Evolutionary conservation across 768 basidiomycete genomes (phyloP).

Genomic region (Amanita thiersii): DNA sequence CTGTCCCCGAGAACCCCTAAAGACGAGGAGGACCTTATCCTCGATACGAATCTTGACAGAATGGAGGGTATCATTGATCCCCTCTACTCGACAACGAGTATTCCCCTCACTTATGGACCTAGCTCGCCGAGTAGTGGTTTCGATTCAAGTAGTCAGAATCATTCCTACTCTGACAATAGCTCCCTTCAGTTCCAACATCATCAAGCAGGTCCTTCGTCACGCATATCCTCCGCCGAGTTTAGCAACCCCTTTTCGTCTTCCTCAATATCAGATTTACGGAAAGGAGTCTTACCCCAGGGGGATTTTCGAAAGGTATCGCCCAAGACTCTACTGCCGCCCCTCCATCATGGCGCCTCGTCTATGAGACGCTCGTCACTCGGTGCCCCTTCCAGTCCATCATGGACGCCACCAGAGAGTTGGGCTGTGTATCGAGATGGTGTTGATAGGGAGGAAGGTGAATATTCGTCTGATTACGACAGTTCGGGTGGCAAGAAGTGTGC

Average conservation of each 20-base stretch:
- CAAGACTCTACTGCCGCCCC: conserved; percentile 27
- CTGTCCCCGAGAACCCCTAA: conserved; percentile 22
- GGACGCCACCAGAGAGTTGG: conserved; percentile 77
- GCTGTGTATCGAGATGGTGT: conserved; percentile 47
- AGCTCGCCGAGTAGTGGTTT: conserved; percentile 34
- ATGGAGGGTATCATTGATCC: conserved; percentile 81
- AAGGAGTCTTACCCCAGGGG: conserved; percentile 15
- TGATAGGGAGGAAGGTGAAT: conserved; percentile 26
- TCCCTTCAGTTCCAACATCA: conserved; percentile 15
- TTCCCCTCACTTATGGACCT: not conserved
- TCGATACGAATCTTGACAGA: conserved; percentile 62
- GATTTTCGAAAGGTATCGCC: conserved; percentile 42
- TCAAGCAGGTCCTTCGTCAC: not conserved
- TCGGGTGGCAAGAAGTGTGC: conserved; percentile 8
- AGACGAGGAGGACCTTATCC: conserved; percentile 29
- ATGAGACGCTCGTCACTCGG: not conserved
- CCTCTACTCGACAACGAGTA: conserved; percentile 15
- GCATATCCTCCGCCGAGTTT: conserved; percentile 25
- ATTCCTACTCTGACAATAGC: conserved; percentile 23
- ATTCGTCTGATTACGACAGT: conserved; percentile 34
- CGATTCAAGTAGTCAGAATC: conserved; percentile 24
- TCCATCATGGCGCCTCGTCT: conserved; percentile 7
- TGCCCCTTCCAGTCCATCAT: conserved; percentile 26
- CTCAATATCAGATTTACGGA: conserved; percentile 18
- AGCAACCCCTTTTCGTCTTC: conserved; percentile 32